Conservation (phyloP, 768 basidiomycete genomes). For the Termitomyces bulborhizus region DNA sequence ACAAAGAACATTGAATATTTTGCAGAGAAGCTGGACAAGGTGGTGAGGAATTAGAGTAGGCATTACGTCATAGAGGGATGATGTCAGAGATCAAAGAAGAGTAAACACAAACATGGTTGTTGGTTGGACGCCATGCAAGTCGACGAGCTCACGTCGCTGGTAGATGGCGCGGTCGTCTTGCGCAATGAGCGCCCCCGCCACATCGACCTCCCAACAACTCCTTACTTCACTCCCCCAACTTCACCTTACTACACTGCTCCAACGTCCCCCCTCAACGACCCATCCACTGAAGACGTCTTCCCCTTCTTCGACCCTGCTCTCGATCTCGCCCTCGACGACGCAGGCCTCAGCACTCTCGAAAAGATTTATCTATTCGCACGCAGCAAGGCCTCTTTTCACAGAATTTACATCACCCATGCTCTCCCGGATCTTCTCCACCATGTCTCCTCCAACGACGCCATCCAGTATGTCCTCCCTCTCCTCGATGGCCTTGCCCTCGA, state of each 20-base stretch:
- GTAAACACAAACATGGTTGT: slow-evolving; percentile 13
- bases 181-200: slow-evolving; percentile 6
- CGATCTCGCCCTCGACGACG: slow-evolving; percentile 48
- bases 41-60: slow-evolving; percentile 30
- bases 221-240: slow-evolving; percentile 19
- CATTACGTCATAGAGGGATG: slow-evolving; percentile 23
- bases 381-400: slow-evolving; percentile 55
- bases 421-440: slow-evolving; percentile 72
- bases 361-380: slow-evolving; percentile 87
- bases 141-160: slow-evolving; percentile 2
- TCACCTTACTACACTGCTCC: slow-evolving; percentile 43
- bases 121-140: slow-evolving; percentile 10
- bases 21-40: slow-evolving; percentile 64
- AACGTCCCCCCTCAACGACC: slow-evolving; percentile 37
- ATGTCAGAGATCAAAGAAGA: slow-evolving; percentile 25
- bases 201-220: slow-evolving; percentile 12
- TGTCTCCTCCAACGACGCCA: slow-evolving; percentile 81
- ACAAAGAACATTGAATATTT: slow-evolving; percentile 70
- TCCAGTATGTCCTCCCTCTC: slow-evolving; percentile 92
- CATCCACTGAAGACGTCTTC: slow-evolving; percentile 22
- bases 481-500: slow-evolving; percentile 81
- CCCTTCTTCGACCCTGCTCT: slow-evolving; percentile 32
- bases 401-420: slow-evolving; percentile 80
- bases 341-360: slow-evolving; percentile 78
- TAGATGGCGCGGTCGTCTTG: too few relatives aligned